These are phyloP conservation scores for Arachis hypogaea DNA, from an alignment of 306 rosid genomes.

Conservation along the genomic window DNA sequence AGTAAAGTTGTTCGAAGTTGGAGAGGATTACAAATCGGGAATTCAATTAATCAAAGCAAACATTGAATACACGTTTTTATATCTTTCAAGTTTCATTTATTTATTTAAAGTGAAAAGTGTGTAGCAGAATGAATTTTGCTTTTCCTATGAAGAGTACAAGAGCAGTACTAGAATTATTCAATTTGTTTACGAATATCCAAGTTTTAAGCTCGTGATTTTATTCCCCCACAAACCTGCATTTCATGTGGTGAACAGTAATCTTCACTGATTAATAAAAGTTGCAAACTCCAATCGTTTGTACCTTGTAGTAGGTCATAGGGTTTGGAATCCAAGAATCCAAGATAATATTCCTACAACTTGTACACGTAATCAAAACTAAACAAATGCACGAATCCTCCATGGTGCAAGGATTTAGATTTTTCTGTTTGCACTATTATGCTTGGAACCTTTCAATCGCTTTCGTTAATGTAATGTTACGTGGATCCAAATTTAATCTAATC, in stretches of 20 bases:
- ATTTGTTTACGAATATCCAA: not conserved
- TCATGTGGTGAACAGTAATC: not conserved
- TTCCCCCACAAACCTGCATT: not conserved
- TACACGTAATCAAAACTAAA: slow-evolving; percentile 1
- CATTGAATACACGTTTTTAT: not conserved
- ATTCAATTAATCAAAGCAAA: not conserved
- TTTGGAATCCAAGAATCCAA: slow-evolving; percentile 8
- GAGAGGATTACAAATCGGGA: not conserved
- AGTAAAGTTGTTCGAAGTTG: not conserved
- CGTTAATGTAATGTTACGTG: not conserved
- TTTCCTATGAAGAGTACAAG: not conserved
- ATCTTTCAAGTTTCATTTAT: too few relatives aligned
- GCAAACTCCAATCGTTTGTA: not conserved
- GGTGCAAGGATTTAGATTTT: not conserved
- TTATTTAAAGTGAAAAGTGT: too few relatives aligned
- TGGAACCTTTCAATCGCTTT: not conserved
- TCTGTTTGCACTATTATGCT: not conserved
- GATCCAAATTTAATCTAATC: not conserved
- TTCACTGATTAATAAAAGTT: not conserved
- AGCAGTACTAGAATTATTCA: not conserved
- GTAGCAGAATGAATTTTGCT: not conserved
- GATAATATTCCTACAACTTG: not conserved
- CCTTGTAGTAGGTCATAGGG: too few relatives aligned
- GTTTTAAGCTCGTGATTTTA: not conserved
- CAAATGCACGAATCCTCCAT: not conserved